Conservation (phyloP, 2,329 filamentous ascomycete genomes). For the Elsinoe fawcettii region DNA sequence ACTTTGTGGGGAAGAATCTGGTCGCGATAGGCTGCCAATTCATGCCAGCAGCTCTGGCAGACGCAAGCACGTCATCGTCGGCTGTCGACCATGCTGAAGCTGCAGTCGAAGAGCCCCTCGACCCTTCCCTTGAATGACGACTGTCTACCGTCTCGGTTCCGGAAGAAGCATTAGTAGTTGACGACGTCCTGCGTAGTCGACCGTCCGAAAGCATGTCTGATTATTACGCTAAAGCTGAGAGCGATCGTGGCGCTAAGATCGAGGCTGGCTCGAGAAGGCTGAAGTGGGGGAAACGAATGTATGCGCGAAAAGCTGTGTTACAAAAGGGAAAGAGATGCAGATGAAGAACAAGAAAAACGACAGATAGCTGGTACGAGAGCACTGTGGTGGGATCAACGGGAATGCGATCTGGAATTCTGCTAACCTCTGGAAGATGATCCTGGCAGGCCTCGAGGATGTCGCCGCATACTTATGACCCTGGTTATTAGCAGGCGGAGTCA, state of each 20-base stretch:
- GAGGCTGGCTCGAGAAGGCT: conserved; percentile 9
- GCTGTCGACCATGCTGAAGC: conserved; percentile 56
- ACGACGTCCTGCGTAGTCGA: conserved; percentile 12
- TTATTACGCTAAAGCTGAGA: background rate
- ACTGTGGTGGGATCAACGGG: background rate
- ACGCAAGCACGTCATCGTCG: conserved; percentile 67
- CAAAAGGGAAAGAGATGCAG: conserved; percentile 9
- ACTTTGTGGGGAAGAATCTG: conserved; percentile 68
- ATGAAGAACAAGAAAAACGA: background rate
- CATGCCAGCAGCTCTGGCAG: conserved; percentile 63
- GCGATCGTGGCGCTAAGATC: conserved; percentile 3
- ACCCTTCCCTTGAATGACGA: conserved; percentile 6
- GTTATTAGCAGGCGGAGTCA: background rate
- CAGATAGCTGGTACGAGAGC: background rate
- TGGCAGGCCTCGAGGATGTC: conserved; percentile 1
- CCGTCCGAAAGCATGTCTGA: background rate
- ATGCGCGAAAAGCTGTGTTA: background rate
- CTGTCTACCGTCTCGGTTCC: conserved; percentile 2
- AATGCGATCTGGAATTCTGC: background rate
- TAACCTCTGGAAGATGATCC: background rate
- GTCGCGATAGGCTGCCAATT: conserved; percentile 78
- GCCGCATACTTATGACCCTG: conserved; percentile 5
- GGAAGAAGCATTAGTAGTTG: conserved; percentile 4
- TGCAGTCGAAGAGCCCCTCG: background rate
- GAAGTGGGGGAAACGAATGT: conserved; percentile 11